phyloP scores from a whole-genome alignment of 176 grass and related monocot genomes.

The Themeda triandra region DNA sequence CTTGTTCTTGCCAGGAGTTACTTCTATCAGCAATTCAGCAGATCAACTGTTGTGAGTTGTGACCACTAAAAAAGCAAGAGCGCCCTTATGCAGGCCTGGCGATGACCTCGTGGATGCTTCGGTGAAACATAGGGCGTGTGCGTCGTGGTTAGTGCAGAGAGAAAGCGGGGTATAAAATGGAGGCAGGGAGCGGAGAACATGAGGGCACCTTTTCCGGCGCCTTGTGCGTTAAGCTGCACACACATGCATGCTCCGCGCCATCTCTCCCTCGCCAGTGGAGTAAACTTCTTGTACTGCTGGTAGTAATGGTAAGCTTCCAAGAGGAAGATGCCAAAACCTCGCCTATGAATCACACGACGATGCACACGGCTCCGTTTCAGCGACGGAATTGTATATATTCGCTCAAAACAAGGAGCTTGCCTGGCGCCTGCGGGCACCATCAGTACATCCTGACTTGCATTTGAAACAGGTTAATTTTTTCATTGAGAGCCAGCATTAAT shows the following conservation, averaged over 20 bases:
- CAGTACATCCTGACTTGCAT: neutral
- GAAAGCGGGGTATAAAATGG: neutral
- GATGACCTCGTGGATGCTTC: too few species aligned
- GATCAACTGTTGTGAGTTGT: too few species aligned
- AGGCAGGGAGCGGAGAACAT: slow-evolving; percentile 24
- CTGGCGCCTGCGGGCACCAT: neutral
- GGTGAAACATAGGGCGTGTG: slow-evolving; percentile 31
- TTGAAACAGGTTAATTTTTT: neutral
- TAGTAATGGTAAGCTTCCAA: slow-evolving; percentile 17
- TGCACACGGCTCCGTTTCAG: slow-evolving; percentile 27
- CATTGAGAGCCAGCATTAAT: neutral
- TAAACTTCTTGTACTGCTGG: neutral
- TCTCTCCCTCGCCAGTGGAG: neutral
- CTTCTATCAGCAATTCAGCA: too few species aligned
- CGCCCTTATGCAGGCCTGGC: neutral
- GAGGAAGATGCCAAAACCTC: slow-evolving; percentile 30
- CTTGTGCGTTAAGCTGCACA: slow-evolving; percentile 40
- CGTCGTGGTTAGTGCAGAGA: neutral
- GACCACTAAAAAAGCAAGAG: neutral
- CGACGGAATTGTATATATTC: slow-evolving; percentile 26
- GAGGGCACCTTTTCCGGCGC: slow-evolving; percentile 47
- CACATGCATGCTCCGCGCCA: neutral
- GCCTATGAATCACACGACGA: slow-evolving; percentile 34
- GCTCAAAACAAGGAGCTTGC: slow-evolving; percentile 27
- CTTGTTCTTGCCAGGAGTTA: too few species aligned